Base-by-base conservation (phyloP, 768 basidiomycete species). In the Russula earlei region DNA sequence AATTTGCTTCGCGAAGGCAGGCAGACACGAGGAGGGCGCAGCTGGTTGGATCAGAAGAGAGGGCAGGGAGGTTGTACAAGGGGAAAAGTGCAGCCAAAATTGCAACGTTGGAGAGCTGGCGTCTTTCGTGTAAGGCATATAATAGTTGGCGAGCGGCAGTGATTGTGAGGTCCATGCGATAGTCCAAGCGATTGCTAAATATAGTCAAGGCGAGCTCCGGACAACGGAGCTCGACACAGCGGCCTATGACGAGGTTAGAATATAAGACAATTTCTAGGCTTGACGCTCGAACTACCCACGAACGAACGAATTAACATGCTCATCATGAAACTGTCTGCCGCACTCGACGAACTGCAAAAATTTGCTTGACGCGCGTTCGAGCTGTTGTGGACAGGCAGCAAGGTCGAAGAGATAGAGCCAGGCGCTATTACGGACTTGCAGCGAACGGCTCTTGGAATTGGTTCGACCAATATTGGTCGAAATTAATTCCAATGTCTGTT, bases 151-250 rank as follows among this genome's bases (percentile, higher is more conserved):
- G 82, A 0, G 76, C 84, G 2, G 76, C 79, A 0, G 70, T 60
- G 10, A 78, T 68, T 3, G 78, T 54, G 14, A 86, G 72, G 20
- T 70, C 66, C 17, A 86, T 60, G 48, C 78, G 76, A 66, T 85
- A 84, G 64, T 80, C 82, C 14, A 81, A 71, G 54, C 76, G 83
- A 64, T 86, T 70, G 20, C 79, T 77, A 63, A 84, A 83, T 20
- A 84, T 77, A 33, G 76, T 69, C 12, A 87, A 69, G 3, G 83
- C 82, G 37, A 85, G 74, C 24, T 69, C 62, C 3, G 81, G 79
- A 54, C 79, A 79, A 14, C 68, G 64, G 1, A 85, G 74, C 62
- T 83, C 75, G 56, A 77, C 72, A 52, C 83, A 86, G 9, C 85
- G 84, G 22, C 78, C 84, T 87, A 49, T 46, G 25, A 12, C 5